Evolutionary conservation across 305 asterid species (phyloP).

Genomic region (Andrographis paniculata): DNA sequence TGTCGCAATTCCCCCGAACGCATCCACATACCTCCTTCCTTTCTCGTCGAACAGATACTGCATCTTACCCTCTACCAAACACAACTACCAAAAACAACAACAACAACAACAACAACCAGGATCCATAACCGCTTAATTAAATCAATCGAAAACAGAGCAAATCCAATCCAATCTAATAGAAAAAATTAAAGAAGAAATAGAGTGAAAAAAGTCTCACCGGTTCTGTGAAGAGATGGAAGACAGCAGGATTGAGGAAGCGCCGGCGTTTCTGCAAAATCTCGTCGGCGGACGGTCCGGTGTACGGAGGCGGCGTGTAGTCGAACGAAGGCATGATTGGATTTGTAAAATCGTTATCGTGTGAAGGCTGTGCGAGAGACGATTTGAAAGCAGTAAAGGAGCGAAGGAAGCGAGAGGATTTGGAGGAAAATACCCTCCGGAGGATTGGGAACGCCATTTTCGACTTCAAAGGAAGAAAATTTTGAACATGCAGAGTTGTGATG

Average conservation of each 20-base stretch:
- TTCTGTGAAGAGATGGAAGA: constrained; percentile 54
- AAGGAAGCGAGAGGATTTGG: constrained; percentile 7
- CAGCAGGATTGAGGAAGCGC: constrained; percentile 68
- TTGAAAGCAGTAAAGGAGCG: constrained; percentile 18
- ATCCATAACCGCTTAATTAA: not conserved
- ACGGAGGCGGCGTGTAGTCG: constrained; percentile 73
- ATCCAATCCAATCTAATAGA: not conserved
- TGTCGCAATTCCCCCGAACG: constrained; percentile 68
- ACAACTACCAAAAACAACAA: constrained; percentile 33
- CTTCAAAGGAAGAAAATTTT: not conserved
- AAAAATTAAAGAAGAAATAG: not conserved
- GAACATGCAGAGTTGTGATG: too few species aligned
- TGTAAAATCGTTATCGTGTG: constrained; percentile 19
- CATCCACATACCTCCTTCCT: constrained; percentile 64
- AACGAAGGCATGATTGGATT: constrained; percentile 65
- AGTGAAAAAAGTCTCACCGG: constrained; percentile 36
- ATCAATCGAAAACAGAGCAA: too few species aligned
- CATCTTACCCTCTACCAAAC: constrained; percentile 71
- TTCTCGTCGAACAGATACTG: constrained; percentile 56
- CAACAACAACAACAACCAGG: not conserved
- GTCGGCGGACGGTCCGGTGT: constrained; percentile 64
- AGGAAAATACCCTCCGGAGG: constrained; percentile 18
- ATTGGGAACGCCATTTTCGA: constrained; percentile 24
- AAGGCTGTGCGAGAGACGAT: constrained; percentile 24
- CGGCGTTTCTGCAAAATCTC: constrained; percentile 54